These are phyloP conservation scores for Raffaelea arxii DNA, from an alignment of 2,329 filamentous ascomycete species.

Conservation along the genomic window DNA sequence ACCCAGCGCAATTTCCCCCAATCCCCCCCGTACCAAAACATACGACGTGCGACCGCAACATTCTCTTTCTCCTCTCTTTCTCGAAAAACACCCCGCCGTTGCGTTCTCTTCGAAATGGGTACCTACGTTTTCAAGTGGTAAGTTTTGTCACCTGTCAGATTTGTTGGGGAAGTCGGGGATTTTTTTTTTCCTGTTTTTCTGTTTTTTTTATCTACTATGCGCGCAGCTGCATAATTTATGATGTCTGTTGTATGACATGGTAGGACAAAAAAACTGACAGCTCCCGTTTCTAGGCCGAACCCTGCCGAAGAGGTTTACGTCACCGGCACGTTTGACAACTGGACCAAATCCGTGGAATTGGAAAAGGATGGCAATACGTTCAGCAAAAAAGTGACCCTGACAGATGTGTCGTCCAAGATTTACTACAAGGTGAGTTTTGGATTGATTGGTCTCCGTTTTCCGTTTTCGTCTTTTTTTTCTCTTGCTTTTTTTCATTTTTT, in stretches of 20 bases:
- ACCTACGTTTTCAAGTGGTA: slow-evolving; percentile 64
- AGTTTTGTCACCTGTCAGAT: slow-evolving; percentile 22
- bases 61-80: background rate
- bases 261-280: no score
- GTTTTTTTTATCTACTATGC: background rate
- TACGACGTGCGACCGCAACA: no score
- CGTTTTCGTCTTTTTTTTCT: background rate
- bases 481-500: background rate
- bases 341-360: slow-evolving; percentile 78
- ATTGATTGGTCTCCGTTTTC: background rate
- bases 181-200: background rate
- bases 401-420: slow-evolving; percentile 59
- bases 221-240: background rate
- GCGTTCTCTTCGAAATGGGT: slow-evolving; percentile 43
- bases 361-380: slow-evolving; percentile 66
- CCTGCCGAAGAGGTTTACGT: slow-evolving; percentile 81
- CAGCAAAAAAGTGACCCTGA: slow-evolving; percentile 70
- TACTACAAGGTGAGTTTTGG: slow-evolving; percentile 78
- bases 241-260: no score
- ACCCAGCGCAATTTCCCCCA: no score
- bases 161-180: no score
- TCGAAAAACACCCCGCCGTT: background rate
- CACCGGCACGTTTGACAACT: slow-evolving; percentile 91
- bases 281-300: slow-evolving; percentile 55
- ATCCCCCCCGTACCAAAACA: no score